Base-by-base conservation (phyloP, 805 yeast genomes). In the Candida methanosorbosa region DNA sequence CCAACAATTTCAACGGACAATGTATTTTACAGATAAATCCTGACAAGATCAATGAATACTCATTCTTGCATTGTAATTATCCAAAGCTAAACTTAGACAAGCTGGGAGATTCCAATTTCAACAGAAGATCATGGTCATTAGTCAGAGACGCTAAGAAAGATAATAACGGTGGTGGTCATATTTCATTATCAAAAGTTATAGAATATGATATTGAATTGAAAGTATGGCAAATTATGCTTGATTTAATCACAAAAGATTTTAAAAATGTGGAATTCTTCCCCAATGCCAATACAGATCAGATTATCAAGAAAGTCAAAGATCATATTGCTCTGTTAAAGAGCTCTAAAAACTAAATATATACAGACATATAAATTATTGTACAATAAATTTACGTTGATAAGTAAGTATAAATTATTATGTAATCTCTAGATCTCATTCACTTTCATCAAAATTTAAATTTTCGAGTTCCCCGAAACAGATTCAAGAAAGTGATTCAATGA, bases 1-100 rank as follows among this genome's bases (percentile, higher is more conserved):
- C 41, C 19, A 47, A 46, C 28, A 21, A 33, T 24, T 54, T 54
- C 35, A 38, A 28, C 17, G 61, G 61, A 3, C 59, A 54, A 35
- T 51, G 57, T 8, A 54, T 56, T 15, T 32, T 56, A 31, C 61
- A 56, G 33, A 39, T 31, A 12, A 46, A 56, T 33, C 61, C 61
- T 4, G 44, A 41, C 29, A 45, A 50, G 33, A 27, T 30, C 14
- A 30, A 41, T n/a, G 36, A 36, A 23, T 49, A 36, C 26, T 45
- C 54, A 29, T 56, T 56, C 30, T 39, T 56, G 34, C 61, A 56
- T 38, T 38, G 53, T 36, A 56, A 56, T 32, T 49, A 54, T 33
- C 61, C 61, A 4, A 56, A 56, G 26, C 32, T 31, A 13, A 31
- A 48, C 19, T 31, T 52, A 9, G 45, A 49, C 31, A 28, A 46